These are phyloP conservation scores for Talaromyces pinophilus DNA, from an alignment of 2,329 filamentous ascomycete genomes.

Conservation along the genomic window DNA sequence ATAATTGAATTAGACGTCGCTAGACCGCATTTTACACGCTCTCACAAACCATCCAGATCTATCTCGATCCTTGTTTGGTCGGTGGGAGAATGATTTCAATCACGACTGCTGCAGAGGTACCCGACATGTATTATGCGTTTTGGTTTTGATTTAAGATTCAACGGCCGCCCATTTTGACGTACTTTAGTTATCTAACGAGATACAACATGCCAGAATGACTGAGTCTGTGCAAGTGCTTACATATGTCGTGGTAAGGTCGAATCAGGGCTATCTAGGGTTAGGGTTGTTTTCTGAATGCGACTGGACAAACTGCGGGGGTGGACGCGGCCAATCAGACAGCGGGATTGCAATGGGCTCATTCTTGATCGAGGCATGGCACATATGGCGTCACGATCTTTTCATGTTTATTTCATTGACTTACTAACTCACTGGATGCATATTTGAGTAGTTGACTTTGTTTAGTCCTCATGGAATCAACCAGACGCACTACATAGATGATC, in stretches of 20 bases:
- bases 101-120: constrained; percentile 9
- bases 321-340: neutral
- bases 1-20: neutral
- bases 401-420: neutral
- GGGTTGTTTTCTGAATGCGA: neutral
- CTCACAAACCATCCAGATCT: neutral
- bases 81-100: neutral
- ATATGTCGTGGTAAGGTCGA: neutral
- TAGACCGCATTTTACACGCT: neutral
- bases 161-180: neutral
- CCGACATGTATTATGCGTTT: neutral
- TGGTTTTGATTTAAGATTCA: too few species aligned
- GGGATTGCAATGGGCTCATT: neutral
- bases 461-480: neutral
- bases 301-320: neutral
- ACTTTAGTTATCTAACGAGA: neutral
- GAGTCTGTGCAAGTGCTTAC: neutral
- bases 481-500: neutral
- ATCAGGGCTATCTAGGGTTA: neutral
- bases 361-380: neutral
- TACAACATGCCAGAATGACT: neutral
- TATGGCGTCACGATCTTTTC: constrained; percentile 9
- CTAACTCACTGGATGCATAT: too few species aligned
- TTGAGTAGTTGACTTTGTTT: too few species aligned
- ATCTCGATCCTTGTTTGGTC: neutral